Base-by-base conservation (phyloP, 805 yeast genomes). In the Teunomyces lycoperdinae region DNA sequence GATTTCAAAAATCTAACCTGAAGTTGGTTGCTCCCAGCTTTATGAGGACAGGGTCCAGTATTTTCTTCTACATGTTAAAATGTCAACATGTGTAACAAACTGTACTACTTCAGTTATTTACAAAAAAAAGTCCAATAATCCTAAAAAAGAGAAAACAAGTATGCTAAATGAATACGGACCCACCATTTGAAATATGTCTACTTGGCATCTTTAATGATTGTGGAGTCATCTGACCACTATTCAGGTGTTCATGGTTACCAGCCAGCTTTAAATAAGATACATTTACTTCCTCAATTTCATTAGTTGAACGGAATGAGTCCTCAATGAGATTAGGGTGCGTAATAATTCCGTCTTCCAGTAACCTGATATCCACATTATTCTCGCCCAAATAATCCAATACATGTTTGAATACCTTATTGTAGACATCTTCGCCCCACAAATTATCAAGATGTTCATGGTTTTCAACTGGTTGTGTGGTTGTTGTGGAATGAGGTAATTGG, bases 401-500 rank as follows among this genome's bases (percentile, higher is more conserved):
- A 45, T 61, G 60, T 30, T 58, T 62, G 51, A 73, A 71, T 17
- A 73, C 76, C 24, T 44, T 44, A 4, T 58, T 58, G 13, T 57
- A 51, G 3, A 86, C 88, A 45, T 83, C 81, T 8, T 76, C 66
- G 8, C 96, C 96, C 98, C 98, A 91, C 11, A 91, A 67, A 47
- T 92, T 80, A 61, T 92, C 98, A 60, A 91, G 71, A 66, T 91
- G 98, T 66, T 91, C 98, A 64, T 90, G 89, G n/a, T 70, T 70
- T 0, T 70, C 74, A 0, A 90, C 78, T 1, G 87, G 84, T 10
- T 81, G 69, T 3, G 79, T 76, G 10, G 76, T 73, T 0, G 81
- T 79, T 17, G 58, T 13, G 64, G 68, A 16, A 52, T 62, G 14
- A 0, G 97, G 96, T 33, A 92, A 70, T 54, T 86, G 87, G 5